Percentiles rank a stretch among this genome's conserved stretches.
These are phyloP conservation scores for Mucor circinelloides DNA, from an alignment of 371 early-diverging fungal species.

Conservation along the genomic window DNA sequence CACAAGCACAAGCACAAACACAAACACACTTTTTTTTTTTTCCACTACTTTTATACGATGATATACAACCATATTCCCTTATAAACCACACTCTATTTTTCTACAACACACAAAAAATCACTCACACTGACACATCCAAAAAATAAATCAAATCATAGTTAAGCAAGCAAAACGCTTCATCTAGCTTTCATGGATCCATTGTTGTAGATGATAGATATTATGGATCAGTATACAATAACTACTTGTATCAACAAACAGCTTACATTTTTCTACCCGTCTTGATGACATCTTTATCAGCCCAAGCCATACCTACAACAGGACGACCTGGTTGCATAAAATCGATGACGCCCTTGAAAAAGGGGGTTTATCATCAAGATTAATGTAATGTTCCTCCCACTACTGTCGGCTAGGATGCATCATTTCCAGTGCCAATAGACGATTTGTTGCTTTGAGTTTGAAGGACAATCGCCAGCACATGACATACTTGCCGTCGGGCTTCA, in stretches of 20 bases:
- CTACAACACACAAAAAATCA: background rate
- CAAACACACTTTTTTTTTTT: background rate
- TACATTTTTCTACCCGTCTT: conserved; percentile 92
- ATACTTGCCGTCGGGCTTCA: background rate
- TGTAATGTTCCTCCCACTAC: conserved; percentile 95
- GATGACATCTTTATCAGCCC: conserved; percentile 96
- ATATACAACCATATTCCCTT: background rate
- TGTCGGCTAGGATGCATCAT: conserved; percentile 74
- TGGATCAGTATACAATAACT: no score
- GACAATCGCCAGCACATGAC: no score
- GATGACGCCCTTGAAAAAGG: conserved; percentile 94
- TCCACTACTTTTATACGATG: background rate
- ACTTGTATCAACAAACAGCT: no score
- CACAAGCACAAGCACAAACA: no score
- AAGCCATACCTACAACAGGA: conserved; percentile 92
- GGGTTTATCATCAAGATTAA: conserved; percentile 87
- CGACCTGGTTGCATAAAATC: conserved; percentile 87
- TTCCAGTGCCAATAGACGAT: conserved; percentile 87
- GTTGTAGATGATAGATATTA: no score
- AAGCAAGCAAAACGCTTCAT: background rate
- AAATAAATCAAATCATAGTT: background rate
- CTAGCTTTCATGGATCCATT: background rate
- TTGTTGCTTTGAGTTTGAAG: background rate
- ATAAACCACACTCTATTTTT: background rate
- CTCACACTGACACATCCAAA: no score